A percentile compares a stretch with the other conserved stretches of the same genome.
These are phyloP conservation scores for Penicillium sp. DNA, from an alignment of 2,329 filamentous ascomycete species.

Conservation along the genomic window DNA sequence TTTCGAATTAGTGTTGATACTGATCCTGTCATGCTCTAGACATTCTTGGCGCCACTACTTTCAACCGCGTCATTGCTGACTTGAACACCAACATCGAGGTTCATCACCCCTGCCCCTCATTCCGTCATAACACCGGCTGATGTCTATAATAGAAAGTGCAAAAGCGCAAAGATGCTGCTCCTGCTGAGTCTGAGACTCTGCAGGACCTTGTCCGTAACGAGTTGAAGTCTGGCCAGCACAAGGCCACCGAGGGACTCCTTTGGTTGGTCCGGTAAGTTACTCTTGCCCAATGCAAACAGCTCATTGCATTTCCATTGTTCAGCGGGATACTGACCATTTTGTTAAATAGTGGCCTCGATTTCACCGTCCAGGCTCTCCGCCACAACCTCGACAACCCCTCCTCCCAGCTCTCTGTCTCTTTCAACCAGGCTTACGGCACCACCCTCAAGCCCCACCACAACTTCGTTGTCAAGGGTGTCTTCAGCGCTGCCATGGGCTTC, in stretches of 20 bases:
- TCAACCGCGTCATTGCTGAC: slow-evolving; percentile 87
- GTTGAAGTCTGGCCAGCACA: slow-evolving; percentile 84
- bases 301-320: not conserved
- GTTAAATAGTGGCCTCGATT: slow-evolving; percentile 75
- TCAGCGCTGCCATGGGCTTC: slow-evolving; percentile 88
- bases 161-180: slow-evolving; percentile 75
- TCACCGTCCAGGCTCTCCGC: slow-evolving; percentile 81
- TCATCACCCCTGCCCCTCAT: slow-evolving; percentile 18
- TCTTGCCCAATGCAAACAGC: not conserved
- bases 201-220: slow-evolving; percentile 86
- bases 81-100: slow-evolving; percentile 91
- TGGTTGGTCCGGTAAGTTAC: slow-evolving; percentile 78
- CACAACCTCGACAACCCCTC: slow-evolving; percentile 68
- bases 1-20: not conserved
- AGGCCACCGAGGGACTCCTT: slow-evolving; percentile 81
- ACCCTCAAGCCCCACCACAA: slow-evolving; percentile 92
- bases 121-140: slow-evolving; percentile 13
- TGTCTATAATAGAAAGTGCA: slow-evolving; percentile 71
- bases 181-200: slow-evolving; percentile 75
- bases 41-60: slow-evolving; percentile 68
- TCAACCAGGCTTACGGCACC: slow-evolving; percentile 77
- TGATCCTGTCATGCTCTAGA: slow-evolving; percentile 44
- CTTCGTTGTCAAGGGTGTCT: slow-evolving; percentile 87
- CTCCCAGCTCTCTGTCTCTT: slow-evolving; percentile 81
- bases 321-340: not conserved